Evolutionary conservation across 2,329 filamentous ascomycete genomes (phyloP), one percentile per base, ranked within the genome.

Genomic region (Monosporascus sp.): DNA sequence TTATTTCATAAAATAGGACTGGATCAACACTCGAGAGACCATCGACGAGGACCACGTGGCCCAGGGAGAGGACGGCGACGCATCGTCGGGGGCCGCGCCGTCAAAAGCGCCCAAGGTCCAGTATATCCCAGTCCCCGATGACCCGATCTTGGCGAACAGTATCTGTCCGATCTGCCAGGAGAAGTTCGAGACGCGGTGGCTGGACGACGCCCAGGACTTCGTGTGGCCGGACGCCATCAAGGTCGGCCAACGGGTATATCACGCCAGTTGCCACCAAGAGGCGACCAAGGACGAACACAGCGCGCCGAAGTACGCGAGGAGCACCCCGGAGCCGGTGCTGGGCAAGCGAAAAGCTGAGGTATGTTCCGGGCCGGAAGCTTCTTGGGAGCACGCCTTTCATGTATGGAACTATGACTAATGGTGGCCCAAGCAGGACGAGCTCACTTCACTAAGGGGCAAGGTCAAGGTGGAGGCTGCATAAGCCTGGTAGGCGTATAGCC

Each of bases 91-190:
- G 16, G 68, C 70, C 24, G 67, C 65, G 49, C 63, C 68, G 16
- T 61, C 75, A 37, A 79, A 81, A 53, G 79, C 78, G 53, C 68
- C 70, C 24, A 81, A 83, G 57, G 78, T 85, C 53, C 81, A 86
- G 62, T 96, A 89, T 68, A 88, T 99, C 14, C 84, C 86, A 2
- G 92, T 94, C 1, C 94, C 93, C 0, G 88, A 92, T 49, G 88
- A 93, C 59, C 81, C 85, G 19, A 80, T 83, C 26, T 78, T 88
- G 26, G 82, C 87, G 54, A 92, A 91, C 66, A 87, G 84, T 17
- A 81, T 88, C 1, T 99, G 94, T 65, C 91, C 91, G 2, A 96
- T 99, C 62, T 97, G 94, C 69, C 92, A 96, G 69, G 94, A 99
- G 68, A 88, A 88, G 60, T 97, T 99, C 63, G 88, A 95, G 72